Base-by-base conservation (phyloP, 176 grass and related monocot species). In the Bromus sterilis region DNA sequence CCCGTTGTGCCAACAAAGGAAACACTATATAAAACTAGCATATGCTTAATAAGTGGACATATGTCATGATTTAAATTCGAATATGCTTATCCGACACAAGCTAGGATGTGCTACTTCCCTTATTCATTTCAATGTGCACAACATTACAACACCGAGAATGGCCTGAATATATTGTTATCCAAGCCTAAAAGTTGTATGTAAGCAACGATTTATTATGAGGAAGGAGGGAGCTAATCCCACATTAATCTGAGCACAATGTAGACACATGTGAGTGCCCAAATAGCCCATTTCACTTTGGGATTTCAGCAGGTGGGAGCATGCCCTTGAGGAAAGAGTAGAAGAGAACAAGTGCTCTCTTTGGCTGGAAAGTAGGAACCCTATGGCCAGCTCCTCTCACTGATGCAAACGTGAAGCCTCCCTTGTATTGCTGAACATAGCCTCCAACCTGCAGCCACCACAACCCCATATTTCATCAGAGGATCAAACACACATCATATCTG, bases 361-460 rank as follows among this genome's bases (percentile, higher is more conserved):
- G 85, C 65, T 90, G 87, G 33, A 66, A 72, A 15, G 21, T 76
- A 3, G 91, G 82, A 11, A 94, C 88, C 30, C 36, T 18, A n/a
- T 86, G 88, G 3, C 83, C 91, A 34, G 91, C 78, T 80, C 83
- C 83, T 25, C 83, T 94, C 7, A 89, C 86, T 1, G 88, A 90
- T 4, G 78, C 86, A 11, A 91, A 43, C 9, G 66, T 81, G 75
- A 91, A 80, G 15, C 83, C 76, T 39, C 61, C 76, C 56, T 80
- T 10, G 21, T 94, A 87, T 18, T 86, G 73, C 5, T 75, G 82
- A 28, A 84, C 51, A 80, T 87, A 88, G 49, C 85, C 88, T 72
- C 88, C 88, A 32, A 94, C 85, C 85, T 93, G 31, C 39, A 56
- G 0, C 31, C 11, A 75, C 29, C 67, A 29, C 2, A 28, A 36